Conservation (phyloP, 73 alveolate species). For the Stentor coeruleus region DNA sequence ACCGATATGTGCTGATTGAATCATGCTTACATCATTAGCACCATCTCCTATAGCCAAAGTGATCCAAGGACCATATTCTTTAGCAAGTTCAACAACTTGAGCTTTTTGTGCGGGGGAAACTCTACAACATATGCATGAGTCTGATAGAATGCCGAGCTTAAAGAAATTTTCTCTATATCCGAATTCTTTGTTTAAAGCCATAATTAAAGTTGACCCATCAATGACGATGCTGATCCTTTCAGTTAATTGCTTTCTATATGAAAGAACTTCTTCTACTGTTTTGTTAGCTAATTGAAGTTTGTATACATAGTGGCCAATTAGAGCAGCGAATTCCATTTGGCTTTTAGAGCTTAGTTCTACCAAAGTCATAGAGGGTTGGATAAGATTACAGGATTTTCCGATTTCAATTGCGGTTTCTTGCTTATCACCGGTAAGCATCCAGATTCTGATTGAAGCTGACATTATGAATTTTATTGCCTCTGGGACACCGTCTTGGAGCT, state of each 20-base stretch:
- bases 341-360: neutral
- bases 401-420: slow-evolving; percentile 91
- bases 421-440: slow-evolving; percentile 90
- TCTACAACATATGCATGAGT: slow-evolving; percentile 83
- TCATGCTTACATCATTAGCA: slow-evolving; percentile 83
- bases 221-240: slow-evolving; percentile 44
- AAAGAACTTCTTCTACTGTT: slow-evolving; percentile 26
- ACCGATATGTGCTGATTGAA: slow-evolving; percentile 78
- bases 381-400: slow-evolving; percentile 72
- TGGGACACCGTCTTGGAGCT: slow-evolving; percentile 59
- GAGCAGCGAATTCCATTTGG: neutral
- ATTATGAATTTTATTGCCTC: slow-evolving; percentile 44
- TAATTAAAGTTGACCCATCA: slow-evolving; percentile 50
- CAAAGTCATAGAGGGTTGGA: slow-evolving; percentile 12
- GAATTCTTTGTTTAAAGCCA: slow-evolving; percentile 34
- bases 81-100: slow-evolving; percentile 82
- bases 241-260: neutral
- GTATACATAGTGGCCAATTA: neutral
- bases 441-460: slow-evolving; percentile 43
- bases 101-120: slow-evolving; percentile 92
- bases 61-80: slow-evolving; percentile 38
- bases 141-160: slow-evolving; percentile 29
- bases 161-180: slow-evolving; percentile 28
- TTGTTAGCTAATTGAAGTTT: neutral
- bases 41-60: slow-evolving; percentile 86